phyloP scores from a whole-genome alignment of 2,329 filamentous ascomycete species.

The Aureobasidium sp. region DNA sequence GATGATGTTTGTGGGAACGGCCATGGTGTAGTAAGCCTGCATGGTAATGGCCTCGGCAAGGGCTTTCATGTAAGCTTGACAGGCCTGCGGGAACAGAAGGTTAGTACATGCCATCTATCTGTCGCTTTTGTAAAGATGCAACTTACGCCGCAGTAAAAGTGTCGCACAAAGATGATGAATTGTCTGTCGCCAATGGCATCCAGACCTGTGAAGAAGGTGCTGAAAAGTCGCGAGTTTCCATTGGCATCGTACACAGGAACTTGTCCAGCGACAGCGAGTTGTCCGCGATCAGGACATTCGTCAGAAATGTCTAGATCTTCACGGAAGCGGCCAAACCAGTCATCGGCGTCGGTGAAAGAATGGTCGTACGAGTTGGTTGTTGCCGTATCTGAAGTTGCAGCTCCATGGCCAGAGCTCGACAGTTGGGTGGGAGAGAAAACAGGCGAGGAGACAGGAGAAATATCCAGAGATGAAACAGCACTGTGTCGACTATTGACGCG shows the following conservation, averaged over 20 bases:
- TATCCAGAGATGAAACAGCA: constrained; percentile 11
- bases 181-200: constrained; percentile 31
- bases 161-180: constrained; percentile 35
- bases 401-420: not conserved
- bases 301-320: constrained; percentile 27
- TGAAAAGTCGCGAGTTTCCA: constrained; percentile 55
- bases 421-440: constrained; percentile 12
- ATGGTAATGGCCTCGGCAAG: constrained; percentile 29
- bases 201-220: constrained; percentile 53
- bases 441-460: constrained; percentile 5
- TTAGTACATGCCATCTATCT: not conserved
- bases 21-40: constrained; percentile 31
- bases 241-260: constrained; percentile 52
- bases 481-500: constrained; percentile 11
- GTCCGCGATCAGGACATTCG: constrained; percentile 28
- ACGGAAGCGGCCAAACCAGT: constrained; percentile 31
- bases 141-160: constrained; percentile 36
- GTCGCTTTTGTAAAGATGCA: not conserved
- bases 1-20: constrained; percentile 31
- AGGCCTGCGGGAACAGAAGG: constrained; percentile 22
- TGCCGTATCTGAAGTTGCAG: constrained; percentile 7
- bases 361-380: not conserved
- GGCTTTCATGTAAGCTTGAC: constrained; percentile 32
- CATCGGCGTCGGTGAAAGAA: constrained; percentile 22
- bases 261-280: constrained; percentile 27